phyloP scores from a whole-genome alignment of 805 yeast genomes.

The Kazachstania psychrophila region DNA sequence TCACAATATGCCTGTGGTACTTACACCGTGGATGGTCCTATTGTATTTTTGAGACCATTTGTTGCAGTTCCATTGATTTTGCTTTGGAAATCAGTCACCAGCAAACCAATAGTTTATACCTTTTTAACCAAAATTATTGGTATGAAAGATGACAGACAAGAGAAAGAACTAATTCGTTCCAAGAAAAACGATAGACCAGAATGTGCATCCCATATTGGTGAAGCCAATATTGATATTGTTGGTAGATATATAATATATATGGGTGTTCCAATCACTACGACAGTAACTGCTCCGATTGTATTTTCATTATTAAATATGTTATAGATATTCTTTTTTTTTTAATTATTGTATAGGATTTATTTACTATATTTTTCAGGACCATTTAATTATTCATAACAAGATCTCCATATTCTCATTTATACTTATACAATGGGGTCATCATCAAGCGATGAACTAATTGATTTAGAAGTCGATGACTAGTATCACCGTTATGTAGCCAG shows the following conservation, averaged over 20 bases:
- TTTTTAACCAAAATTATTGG: slow-evolving; percentile 29
- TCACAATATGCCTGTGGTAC: slow-evolving; percentile 5
- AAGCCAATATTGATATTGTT: slow-evolving; percentile 68
- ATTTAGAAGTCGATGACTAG: too few species aligned
- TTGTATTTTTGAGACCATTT: slow-evolving; percentile 41
- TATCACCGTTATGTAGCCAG: too few species aligned
- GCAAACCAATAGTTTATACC: slow-evolving; percentile 57
- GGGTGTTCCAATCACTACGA: slow-evolving; percentile 59
- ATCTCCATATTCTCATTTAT: too few species aligned
- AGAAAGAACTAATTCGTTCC: slow-evolving; percentile 18
- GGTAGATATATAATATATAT: slow-evolving; percentile 74
- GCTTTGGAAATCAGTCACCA: slow-evolving; percentile 56
- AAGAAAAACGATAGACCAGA: slow-evolving; percentile 23
- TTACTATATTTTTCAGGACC: too few species aligned
- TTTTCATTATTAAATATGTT: slow-evolving; percentile 7
- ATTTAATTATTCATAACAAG: too few species aligned
- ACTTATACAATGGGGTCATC: too few species aligned
- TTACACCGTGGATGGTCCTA: slow-evolving; percentile 18
- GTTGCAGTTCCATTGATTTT: slow-evolving; percentile 58
- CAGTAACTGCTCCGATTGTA: slow-evolving; percentile 27
- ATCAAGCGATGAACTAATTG: too few species aligned
- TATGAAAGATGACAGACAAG: slow-evolving; percentile 17
- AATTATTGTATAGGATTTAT: too few species aligned
- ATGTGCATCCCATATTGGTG: slow-evolving; percentile 44
- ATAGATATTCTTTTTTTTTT: too few species aligned